These are phyloP conservation scores for Tranzscheliella williamsii DNA, from an alignment of 1,284 basidiomycete species.

Conservation along the genomic window DNA sequence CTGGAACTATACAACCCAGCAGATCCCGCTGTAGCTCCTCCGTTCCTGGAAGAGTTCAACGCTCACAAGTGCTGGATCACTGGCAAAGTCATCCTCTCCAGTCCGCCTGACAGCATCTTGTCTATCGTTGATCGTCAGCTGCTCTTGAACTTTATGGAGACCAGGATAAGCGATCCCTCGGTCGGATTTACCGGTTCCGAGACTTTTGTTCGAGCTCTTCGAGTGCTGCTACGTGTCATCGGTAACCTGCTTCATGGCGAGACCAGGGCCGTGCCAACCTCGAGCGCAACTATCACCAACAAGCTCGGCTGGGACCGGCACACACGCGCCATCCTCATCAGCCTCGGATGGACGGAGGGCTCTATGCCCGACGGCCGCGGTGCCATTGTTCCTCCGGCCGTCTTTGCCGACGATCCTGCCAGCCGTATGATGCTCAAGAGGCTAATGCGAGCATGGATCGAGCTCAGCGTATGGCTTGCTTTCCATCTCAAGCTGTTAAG, in stretches of 20 bases:
- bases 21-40: constrained; percentile 3
- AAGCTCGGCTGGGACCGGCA: constrained; percentile 36
- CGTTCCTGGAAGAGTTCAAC: constrained; percentile 32
- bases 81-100: constrained; percentile 18
- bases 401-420: neutral
- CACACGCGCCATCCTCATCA: constrained; percentile 18
- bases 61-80: constrained; percentile 26
- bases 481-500: constrained; percentile 14
- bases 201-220: constrained; percentile 25
- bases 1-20: constrained; percentile 5
- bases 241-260: constrained; percentile 42
- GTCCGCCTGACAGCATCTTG: constrained; percentile 26
- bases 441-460: constrained; percentile 40
- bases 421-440: constrained; percentile 4
- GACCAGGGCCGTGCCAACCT: constrained; percentile 16
- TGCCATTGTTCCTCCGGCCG: constrained; percentile 8
- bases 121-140: constrained; percentile 18
- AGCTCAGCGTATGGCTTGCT: constrained; percentile 29
- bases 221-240: constrained; percentile 22
- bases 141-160: constrained; percentile 21
- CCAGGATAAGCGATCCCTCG: constrained; percentile 18
- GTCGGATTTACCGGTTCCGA: constrained; percentile 22
- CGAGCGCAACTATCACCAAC: constrained; percentile 14
- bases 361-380: constrained; percentile 24
- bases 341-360: constrained; percentile 22